Evolutionary conservation across 768 basidiomycete species (phyloP).

Genomic region (Tubosaeta brunneosetosa): DNA sequence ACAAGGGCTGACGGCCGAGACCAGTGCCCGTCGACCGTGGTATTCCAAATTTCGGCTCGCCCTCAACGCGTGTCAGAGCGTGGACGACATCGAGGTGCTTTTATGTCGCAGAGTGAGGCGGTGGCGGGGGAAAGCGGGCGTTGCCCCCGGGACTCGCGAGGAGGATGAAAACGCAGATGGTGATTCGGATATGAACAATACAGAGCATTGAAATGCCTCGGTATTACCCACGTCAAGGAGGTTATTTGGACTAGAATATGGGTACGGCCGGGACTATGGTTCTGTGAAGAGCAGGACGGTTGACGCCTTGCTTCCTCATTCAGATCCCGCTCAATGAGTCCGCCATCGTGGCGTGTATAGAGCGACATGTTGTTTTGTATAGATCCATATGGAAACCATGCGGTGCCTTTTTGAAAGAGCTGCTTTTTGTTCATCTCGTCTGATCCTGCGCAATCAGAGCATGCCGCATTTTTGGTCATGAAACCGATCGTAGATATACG

Average conservation of each 20-base stretch:
- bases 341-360: neutral
- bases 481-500: neutral
- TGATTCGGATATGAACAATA: slow-evolving; percentile 1
- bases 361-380: neutral
- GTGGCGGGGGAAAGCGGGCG: slow-evolving; percentile 42
- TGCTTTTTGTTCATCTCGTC: neutral
- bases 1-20: neutral
- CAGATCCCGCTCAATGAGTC: neutral
- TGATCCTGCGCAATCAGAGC: neutral
- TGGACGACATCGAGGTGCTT: slow-evolving; percentile 46
- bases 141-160: neutral
- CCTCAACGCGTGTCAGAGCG: slow-evolving; percentile 37
- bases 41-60: slow-evolving; percentile 50
- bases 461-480: neutral
- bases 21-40: slow-evolving; percentile 48
- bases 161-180: slow-evolving; percentile 2
- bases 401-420: neutral
- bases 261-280: neutral
- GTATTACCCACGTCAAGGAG: neutral
- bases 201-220: neutral
- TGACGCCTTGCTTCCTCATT: neutral
- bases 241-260: neutral
- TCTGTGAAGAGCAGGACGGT: neutral
- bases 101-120: slow-evolving; percentile 41
- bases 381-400: neutral